Percentiles rank a stretch among this genome's conserved stretches.
phyloP scores from a whole-genome alignment of 2,329 filamentous ascomycete species.

The Pyrenophora tritici-repentis region DNA sequence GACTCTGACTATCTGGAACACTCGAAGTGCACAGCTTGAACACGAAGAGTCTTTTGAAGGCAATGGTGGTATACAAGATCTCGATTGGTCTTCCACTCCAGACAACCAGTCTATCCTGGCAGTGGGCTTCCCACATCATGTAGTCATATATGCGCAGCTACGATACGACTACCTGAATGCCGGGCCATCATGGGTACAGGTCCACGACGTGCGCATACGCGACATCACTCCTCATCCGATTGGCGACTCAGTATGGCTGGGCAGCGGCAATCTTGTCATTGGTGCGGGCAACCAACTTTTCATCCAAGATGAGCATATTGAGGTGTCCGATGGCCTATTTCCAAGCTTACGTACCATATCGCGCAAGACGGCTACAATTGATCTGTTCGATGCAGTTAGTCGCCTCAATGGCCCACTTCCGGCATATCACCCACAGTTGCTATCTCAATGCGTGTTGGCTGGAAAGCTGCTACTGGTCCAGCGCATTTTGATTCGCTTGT shows the following conservation, averaged over 20 bases:
- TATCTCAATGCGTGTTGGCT: conserved; percentile 82
- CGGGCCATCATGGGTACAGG: conserved; percentile 84
- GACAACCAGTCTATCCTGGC: conserved; percentile 87
- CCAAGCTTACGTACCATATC: conserved; percentile 59
- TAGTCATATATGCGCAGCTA: conserved; percentile 82
- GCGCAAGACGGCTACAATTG: conserved; percentile 58
- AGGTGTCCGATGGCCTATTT: conserved; percentile 64
- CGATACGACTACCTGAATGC: conserved; percentile 90
- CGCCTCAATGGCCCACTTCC: conserved; percentile 85
- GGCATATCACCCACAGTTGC: conserved; percentile 88
- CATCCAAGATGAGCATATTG: conserved; percentile 77
- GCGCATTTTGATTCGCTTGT: conserved; percentile 71
- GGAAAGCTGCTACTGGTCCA: conserved; percentile 77
- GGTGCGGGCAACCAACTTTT: conserved; percentile 92
- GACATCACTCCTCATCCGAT: conserved; percentile 87
- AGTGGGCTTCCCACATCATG: conserved; percentile 87
- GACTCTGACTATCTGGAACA: conserved; percentile 88
- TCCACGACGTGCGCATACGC: conserved; percentile 80
- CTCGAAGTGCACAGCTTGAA: conserved; percentile 78
- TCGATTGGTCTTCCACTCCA: conserved; percentile 93
- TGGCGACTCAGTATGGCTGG: conserved; percentile 90
- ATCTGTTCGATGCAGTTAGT: conserved; percentile 81
- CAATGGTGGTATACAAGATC: conserved; percentile 77
- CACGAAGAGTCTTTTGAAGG: conserved; percentile 75
- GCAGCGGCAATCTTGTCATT: conserved; percentile 81